Evolutionary conservation across 2,329 filamentous ascomycete species (phyloP).

Genomic region (Claviceps capensis): DNA sequence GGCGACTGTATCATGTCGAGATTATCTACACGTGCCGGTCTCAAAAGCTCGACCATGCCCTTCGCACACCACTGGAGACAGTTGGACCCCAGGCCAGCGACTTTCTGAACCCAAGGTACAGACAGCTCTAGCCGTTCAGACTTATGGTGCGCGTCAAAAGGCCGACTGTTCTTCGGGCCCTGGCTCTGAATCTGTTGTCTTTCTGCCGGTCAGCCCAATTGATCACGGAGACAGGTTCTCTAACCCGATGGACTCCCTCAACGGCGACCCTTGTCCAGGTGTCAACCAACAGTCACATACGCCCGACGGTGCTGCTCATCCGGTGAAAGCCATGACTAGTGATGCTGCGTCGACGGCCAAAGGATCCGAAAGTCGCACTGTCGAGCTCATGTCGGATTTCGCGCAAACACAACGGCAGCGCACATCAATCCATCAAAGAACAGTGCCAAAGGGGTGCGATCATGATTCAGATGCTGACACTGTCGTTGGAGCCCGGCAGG

Average conservation of each 20-base stretch:
- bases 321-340: background rate
- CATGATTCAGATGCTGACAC: too few species aligned
- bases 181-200: background rate
- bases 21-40: constrained; percentile 5
- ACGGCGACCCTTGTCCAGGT: background rate
- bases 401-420: background rate
- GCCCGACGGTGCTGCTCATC: background rate
- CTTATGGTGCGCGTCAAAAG: background rate
- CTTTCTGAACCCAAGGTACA: background rate
- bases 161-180: background rate
- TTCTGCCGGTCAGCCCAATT: background rate
- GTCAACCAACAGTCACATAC: background rate
- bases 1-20: background rate
- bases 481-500: background rate
- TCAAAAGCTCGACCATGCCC: constrained; percentile 12
- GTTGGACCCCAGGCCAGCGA: background rate
- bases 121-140: background rate
- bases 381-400: background rate
- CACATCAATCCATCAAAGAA: background rate
- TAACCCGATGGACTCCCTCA: background rate
- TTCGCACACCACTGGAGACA: constrained; percentile 3
- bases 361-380: background rate
- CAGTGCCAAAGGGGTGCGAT: background rate
- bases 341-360: background rate
- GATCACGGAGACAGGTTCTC: background rate